A percentile compares a stretch with the other conserved stretches of the same genome.
Evolutionary conservation across 176 grass and related monocot species (phyloP).

Genomic region (Panicum miliaceum): DNA sequence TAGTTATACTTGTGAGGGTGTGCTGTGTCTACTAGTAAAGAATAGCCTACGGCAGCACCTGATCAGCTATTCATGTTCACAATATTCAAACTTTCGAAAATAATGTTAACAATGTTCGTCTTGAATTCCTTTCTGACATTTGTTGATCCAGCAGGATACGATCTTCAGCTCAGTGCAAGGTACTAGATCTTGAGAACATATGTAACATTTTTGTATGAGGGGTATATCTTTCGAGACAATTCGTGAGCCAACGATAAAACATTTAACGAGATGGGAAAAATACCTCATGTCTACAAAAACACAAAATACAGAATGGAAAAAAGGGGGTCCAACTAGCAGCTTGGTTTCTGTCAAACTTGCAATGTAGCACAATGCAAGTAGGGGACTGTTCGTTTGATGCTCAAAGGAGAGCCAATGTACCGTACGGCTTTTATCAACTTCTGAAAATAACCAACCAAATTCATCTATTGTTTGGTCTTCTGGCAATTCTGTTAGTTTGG

Average conservation of each 20-base stretch:
- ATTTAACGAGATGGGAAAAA: not conserved
- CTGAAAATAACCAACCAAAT: not conserved
- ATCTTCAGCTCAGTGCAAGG: not conserved
- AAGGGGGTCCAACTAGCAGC: no score
- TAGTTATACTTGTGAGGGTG: constrained; percentile 8
- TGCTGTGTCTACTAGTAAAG: not conserved
- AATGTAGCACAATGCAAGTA: not conserved
- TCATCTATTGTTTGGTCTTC: not conserved
- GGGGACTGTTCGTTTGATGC: not conserved
- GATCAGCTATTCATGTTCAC: not conserved
- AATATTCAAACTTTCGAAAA: not conserved
- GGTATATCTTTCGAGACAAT: not conserved
- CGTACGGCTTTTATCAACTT: not conserved
- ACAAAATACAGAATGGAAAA: not conserved
- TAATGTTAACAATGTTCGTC: not conserved
- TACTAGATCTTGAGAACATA: not conserved
- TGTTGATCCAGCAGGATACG: not conserved
- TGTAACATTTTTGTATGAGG: not conserved
- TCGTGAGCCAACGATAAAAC: not conserved
- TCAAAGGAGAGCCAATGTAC: not conserved
- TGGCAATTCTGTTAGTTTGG: not conserved
- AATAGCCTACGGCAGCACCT: not conserved
- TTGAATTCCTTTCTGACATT: not conserved
- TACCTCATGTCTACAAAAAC: not conserved
- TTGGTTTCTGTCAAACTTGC: no score